Evolutionary conservation across 129 eudicot genomes (phyloP), one percentile per base, ranked within the genome.

Genomic region (Pulicaria dysenterica): DNA sequence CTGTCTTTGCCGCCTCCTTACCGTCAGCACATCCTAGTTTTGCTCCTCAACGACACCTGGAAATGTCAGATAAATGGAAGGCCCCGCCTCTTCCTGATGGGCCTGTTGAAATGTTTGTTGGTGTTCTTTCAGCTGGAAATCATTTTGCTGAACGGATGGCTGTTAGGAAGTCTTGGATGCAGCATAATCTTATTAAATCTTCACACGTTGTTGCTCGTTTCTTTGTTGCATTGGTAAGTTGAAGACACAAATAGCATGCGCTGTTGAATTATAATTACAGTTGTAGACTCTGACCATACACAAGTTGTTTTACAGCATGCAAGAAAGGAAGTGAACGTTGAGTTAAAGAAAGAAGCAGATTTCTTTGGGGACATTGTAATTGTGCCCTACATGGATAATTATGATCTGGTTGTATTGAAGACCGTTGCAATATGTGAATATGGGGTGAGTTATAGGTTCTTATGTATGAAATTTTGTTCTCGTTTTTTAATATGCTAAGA

Each of bases 131-230:
- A 51, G 96, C 97, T 5, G 97, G 96, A 55, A 92, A 90, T 74
- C 99, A 95, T 78, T 95, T 95, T 73, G 96, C 95, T 16, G 99
- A 95, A 89, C 78, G 97, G 59, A 95, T 95, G 99, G 95, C 99
- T 45, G 96, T 91, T 4, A 89, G 97, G 75, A 95, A 95, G 67
- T 90, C 99, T 6, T 95, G 99, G 99, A 86, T 95, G 97, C 99
- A 88, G 74, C 89, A 91, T 80, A 59, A 53, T 54, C 83, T 84
- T 45, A 81, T 95, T 42, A 86, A 86, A 46, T 84, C 94, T 50
- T 87, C 96, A 38, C 73, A 58, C 19, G 86, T 88, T 36, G 96
- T 91, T 8, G 88, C 94, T 67, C 97, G 99, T 68, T 95, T 95
- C 77, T 95, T 95, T 80, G 94, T 95, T 34, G 99, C 99, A 58